Conservation (phyloP, 208 protist species). For the Crithidia fasciculata region DNA sequence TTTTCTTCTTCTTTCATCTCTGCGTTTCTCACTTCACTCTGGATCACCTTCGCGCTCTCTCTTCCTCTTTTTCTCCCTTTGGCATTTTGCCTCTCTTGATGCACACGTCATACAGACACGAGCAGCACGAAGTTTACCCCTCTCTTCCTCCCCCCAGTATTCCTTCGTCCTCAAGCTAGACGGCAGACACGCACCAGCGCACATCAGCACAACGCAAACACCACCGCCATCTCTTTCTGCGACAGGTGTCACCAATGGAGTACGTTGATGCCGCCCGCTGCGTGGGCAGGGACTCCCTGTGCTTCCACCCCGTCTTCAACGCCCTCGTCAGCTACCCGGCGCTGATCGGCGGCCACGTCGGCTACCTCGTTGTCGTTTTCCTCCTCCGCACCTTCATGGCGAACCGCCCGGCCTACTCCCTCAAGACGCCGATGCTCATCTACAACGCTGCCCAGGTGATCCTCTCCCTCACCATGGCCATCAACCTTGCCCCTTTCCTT, state of each 20-base stretch:
- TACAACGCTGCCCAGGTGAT: conserved; percentile 88
- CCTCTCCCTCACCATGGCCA: conserved; percentile 82
- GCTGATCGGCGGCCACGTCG: conserved; percentile 54
- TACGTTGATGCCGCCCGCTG: conserved; percentile 27
- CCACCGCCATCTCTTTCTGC: background rate
- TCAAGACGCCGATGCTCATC: conserved; percentile 70
- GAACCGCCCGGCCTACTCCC: conserved; percentile 38
- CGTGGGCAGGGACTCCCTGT: conserved; percentile 59
- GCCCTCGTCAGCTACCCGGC: conserved; percentile 59
- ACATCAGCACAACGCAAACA: background rate
- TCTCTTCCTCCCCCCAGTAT: too few relatives aligned
- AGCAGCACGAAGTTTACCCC: too few relatives aligned
- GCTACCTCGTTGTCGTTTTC: conserved; percentile 70
- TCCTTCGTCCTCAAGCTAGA: too few relatives aligned
- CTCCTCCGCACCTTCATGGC: conserved; percentile 64
- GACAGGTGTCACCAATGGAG: conserved; percentile 8
- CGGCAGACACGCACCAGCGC: background rate
- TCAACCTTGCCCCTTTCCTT: conserved; percentile 57
- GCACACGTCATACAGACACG: too few relatives aligned
- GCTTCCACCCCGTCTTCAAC: conserved; percentile 72
- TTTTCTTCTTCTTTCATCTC: too few relatives aligned
- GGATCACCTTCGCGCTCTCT: too few relatives aligned
- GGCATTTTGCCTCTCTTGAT: too few relatives aligned
- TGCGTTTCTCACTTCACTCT: too few relatives aligned
- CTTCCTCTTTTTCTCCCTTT: too few relatives aligned